phyloP scores from a whole-genome alignment of 371 early-diverging fungal genomes.

The Syncephalis fuscata region DNA sequence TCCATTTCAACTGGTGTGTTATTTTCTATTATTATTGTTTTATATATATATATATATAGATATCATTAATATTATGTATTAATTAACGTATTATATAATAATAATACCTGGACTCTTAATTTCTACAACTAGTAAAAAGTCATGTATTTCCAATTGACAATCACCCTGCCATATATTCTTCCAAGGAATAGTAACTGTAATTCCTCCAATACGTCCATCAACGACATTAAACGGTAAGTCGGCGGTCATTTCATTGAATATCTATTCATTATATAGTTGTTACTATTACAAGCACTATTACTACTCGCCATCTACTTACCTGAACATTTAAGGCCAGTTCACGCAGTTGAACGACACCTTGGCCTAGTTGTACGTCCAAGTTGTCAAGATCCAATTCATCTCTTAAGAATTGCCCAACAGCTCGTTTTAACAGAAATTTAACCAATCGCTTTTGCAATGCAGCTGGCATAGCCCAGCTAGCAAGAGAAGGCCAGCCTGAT shows the following conservation, averaged over 20 bases:
- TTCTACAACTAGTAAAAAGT: constrained; percentile 33
- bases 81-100: neutral
- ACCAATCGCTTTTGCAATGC: constrained; percentile 70
- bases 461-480: constrained; percentile 33
- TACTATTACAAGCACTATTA: neutral
- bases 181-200: constrained; percentile 70
- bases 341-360: constrained; percentile 58
- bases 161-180: constrained; percentile 61
- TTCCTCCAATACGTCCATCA: constrained; percentile 46
- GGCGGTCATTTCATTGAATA: constrained; percentile 44
- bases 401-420: constrained; percentile 72
- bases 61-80: too few species aligned
- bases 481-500: constrained; percentile 1
- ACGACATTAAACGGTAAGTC: constrained; percentile 50
- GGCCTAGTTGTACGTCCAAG: constrained; percentile 73
- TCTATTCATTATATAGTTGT: constrained; percentile 17
- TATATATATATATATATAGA: too few species aligned
- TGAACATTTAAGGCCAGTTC: constrained; percentile 62
- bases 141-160: constrained; percentile 57
- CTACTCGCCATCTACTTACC: constrained; percentile 19
- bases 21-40: too few species aligned
- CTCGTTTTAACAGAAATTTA: constrained; percentile 64
- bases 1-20: too few species aligned
- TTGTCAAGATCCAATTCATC: constrained; percentile 63
- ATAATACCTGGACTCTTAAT: neutral